Evolutionary conservation across 176 grass and related monocot species (phyloP), one percentile per base, ranked within the genome.

Genomic region (Aechmea fasciata): DNA sequence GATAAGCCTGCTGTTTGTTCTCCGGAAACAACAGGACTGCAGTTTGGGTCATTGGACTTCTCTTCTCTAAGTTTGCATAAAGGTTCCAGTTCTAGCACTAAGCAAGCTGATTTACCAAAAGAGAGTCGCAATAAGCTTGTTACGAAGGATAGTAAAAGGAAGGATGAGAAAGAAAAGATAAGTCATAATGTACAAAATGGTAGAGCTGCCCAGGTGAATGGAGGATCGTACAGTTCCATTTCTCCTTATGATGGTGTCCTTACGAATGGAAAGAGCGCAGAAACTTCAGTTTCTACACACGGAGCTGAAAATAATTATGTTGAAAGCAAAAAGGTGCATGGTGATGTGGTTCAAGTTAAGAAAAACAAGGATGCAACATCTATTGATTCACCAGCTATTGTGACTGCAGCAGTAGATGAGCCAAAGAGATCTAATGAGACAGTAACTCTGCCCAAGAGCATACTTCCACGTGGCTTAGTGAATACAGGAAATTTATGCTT

Each of bases 401-500:
- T 65, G 71, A 68, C 75, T 69, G 70, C 74, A 74, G 74, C 47
- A 75, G 71, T 77, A 69, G 74, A 73, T 26, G 52, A 52, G 53
- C 65, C 74, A 55, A n/a, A 48, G 25, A 59, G 61, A 52, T 74
- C 63, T 52, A 75, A 75, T 70, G 77, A 87, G 53, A 87, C 85
- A 68, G 50, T 17, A 52, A 68, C 52, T 71, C 48, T 10, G 53
- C 77, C 80, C 52, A 88, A 70, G 73, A 65, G 65, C n/a, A 73
- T 93, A 74, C 77, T 93, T 75, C 84, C 89, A 52, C 82, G 82
- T 67, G 94, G 94, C 65, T 84, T 99, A 85, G 87, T 79, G 74
- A 99, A 99, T 83, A 87, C 87, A 23, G 94, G 94, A 79, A 99
- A 93, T 70, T 78, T 89, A 52, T 99, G 94, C 78, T 99, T 99